These are phyloP conservation scores for Ophiostoma triangulosporum DNA, from an alignment of 2,329 filamentous ascomycete genomes.

Conservation along the genomic window DNA sequence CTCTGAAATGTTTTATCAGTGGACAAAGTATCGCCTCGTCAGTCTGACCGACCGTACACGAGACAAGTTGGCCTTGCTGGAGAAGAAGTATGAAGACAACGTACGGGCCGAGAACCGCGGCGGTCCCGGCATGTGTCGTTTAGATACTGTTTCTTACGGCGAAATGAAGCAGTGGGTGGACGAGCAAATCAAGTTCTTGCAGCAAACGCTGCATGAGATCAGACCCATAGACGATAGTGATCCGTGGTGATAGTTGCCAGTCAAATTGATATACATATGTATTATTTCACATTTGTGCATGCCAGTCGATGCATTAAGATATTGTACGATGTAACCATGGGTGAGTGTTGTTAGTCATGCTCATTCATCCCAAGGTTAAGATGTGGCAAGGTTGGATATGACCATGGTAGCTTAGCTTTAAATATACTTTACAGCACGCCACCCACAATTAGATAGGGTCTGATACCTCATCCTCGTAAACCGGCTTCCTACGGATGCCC, in stretches of 20 bases:
- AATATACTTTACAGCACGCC: too few relatives aligned
- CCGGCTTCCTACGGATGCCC: background rate
- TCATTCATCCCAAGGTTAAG: too few relatives aligned
- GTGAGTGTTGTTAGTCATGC: too few relatives aligned
- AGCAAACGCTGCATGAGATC: background rate
- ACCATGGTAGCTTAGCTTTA: too few relatives aligned
- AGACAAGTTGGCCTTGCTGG: background rate
- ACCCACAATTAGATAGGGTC: background rate
- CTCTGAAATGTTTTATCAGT: background rate
- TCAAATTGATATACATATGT: background rate
- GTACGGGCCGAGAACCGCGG: background rate
- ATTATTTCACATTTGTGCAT: too few relatives aligned
- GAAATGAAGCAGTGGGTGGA: background rate
- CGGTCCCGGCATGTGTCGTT: background rate
- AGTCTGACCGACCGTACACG: background rate
- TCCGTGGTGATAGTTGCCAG: background rate
- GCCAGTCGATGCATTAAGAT: too few relatives aligned
- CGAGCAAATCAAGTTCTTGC: background rate
- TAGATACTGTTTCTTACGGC: background rate
- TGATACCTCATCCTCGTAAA: background rate
- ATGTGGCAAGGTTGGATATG: too few relatives aligned
- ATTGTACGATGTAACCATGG: too few relatives aligned
- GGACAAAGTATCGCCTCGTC: background rate
- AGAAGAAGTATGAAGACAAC: background rate
- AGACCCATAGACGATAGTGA: background rate